These are phyloP conservation scores for Fusarium sacchari DNA, from an alignment of 2,329 filamentous ascomycete species.

Conservation along the genomic window DNA sequence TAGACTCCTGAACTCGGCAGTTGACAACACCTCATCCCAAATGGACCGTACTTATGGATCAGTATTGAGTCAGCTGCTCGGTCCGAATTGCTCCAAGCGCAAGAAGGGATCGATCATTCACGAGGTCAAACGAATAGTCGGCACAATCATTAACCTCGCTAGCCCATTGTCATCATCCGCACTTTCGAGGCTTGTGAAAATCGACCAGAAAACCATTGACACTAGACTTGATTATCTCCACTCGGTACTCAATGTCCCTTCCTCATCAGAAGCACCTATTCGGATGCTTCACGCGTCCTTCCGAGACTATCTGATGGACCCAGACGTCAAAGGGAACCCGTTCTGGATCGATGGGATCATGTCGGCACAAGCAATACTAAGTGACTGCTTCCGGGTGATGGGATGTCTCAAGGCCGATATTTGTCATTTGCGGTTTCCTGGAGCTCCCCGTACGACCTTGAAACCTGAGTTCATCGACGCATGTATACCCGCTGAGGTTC, in stretches of 20 bases:
- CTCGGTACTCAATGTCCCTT: neutral
- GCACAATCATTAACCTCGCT: neutral
- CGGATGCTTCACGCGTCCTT: neutral
- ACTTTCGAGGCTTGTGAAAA: neutral
- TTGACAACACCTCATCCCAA: accelerated
- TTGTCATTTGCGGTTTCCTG: neutral
- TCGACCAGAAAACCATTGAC: neutral
- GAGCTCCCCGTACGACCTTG: neutral
- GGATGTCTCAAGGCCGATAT: neutral
- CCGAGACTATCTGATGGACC: neutral
- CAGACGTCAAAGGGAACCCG: accelerated
- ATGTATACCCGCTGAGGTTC: neutral
- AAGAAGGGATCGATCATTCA: neutral
- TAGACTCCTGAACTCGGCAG: neutral
- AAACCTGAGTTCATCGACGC: neutral
- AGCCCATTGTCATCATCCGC: neutral
- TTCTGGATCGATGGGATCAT: neutral
- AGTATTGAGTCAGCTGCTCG: neutral
- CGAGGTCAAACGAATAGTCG: neutral
- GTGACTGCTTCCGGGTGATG: neutral
- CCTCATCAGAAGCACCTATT: neutral
- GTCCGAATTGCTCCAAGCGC: neutral
- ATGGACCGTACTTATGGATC: neutral
- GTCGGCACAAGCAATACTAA: accelerated
- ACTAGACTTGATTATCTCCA: neutral